Evolutionary conservation across 805 yeast species (phyloP).

Genomic region (Candida nanaspora): DNA sequence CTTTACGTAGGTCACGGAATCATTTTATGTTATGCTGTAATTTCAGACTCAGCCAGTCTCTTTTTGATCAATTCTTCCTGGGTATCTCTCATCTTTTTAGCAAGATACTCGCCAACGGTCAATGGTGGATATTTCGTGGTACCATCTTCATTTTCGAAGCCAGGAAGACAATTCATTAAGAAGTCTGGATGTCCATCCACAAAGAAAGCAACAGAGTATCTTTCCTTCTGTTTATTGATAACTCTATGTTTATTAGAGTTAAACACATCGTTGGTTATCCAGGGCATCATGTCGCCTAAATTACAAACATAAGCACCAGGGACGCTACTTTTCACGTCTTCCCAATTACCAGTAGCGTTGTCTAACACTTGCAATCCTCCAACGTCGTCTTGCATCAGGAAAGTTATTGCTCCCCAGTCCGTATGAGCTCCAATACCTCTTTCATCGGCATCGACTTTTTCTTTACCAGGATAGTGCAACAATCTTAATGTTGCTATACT

Average conservation of each 20-base stretch:
- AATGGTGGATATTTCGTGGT: slow-evolving; percentile 15
- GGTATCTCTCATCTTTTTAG: neutral
- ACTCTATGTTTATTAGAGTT: slow-evolving; percentile 35
- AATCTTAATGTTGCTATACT: slow-evolving; percentile 25
- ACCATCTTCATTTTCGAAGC: slow-evolving; percentile 8
- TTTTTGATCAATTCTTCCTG: neutral
- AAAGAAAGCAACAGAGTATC: slow-evolving; percentile 25
- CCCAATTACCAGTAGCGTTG: slow-evolving; percentile 21
- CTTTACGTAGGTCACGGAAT: too few relatives aligned
- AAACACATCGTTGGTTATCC: slow-evolving; percentile 31
- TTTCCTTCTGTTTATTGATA: slow-evolving; percentile 19
- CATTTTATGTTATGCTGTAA: too few relatives aligned
- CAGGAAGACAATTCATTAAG: slow-evolving; percentile 16
- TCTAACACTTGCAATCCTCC: slow-evolving; percentile 33
- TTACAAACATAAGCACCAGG: slow-evolving; percentile 30
- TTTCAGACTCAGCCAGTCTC: too few relatives aligned
- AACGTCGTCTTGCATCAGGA: slow-evolving; percentile 27
- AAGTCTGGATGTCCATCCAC: slow-evolving; percentile 13
- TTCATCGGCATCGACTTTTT: slow-evolving; percentile 18
- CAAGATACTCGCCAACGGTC: slow-evolving; percentile 15
- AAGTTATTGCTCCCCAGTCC: slow-evolving; percentile 29
- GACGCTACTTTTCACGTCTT: slow-evolving; percentile 19
- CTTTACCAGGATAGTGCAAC: slow-evolving; percentile 27
- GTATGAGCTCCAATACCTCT: slow-evolving; percentile 34
- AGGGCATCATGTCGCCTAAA: slow-evolving; percentile 30